These are phyloP conservation scores for Colletotrichum somersetense DNA, from an alignment of 2,329 filamentous ascomycete species.

Conservation along the genomic window DNA sequence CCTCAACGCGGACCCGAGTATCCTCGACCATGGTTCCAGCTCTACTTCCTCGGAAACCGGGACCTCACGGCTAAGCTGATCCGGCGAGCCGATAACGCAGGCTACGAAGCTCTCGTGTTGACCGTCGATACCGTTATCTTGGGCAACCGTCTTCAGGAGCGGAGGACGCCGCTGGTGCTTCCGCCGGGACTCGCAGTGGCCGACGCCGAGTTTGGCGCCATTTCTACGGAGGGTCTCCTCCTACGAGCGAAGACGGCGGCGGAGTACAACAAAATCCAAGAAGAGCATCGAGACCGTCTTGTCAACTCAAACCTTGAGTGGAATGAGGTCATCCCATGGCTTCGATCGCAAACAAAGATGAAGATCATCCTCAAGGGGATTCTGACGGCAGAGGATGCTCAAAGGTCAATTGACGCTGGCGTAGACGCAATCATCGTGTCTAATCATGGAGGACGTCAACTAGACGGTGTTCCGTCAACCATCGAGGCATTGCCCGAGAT, in stretches of 20 bases:
- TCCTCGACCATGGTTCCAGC: slow-evolving; percentile 45
- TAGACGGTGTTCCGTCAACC: slow-evolving; percentile 40
- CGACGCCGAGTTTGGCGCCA: slow-evolving; percentile 40
- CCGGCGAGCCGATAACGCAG: slow-evolving; percentile 46
- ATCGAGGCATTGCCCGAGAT: slow-evolving; percentile 42
- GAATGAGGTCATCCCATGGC: slow-evolving; percentile 44
- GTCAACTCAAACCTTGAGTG: slow-evolving; percentile 44
- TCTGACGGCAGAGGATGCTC: slow-evolving; percentile 43
- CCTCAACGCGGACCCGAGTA: slow-evolving; percentile 32
- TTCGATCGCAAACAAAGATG: slow-evolving; percentile 45
- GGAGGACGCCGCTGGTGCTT: slow-evolving; percentile 45
- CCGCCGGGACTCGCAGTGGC: slow-evolving; percentile 44
- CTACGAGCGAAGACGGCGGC: slow-evolving; percentile 35
- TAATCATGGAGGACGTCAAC: slow-evolving; percentile 44
- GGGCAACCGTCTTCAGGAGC: slow-evolving; percentile 49
- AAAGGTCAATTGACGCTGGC: slow-evolving; percentile 42
- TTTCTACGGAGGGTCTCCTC: slow-evolving; percentile 43
- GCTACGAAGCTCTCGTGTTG: slow-evolving; percentile 48
- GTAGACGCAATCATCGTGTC: slow-evolving; percentile 44
- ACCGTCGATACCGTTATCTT: slow-evolving; percentile 49
- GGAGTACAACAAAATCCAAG: slow-evolving; percentile 30
- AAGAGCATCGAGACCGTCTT: slow-evolving; percentile 30
- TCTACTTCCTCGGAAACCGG: slow-evolving; percentile 44
- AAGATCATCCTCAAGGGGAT: slow-evolving; percentile 46
- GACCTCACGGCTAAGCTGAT: slow-evolving; percentile 45